These are phyloP conservation scores for Pseudomassariella vexata DNA, from an alignment of 2,329 filamentous ascomycete genomes.

Conservation along the genomic window DNA sequence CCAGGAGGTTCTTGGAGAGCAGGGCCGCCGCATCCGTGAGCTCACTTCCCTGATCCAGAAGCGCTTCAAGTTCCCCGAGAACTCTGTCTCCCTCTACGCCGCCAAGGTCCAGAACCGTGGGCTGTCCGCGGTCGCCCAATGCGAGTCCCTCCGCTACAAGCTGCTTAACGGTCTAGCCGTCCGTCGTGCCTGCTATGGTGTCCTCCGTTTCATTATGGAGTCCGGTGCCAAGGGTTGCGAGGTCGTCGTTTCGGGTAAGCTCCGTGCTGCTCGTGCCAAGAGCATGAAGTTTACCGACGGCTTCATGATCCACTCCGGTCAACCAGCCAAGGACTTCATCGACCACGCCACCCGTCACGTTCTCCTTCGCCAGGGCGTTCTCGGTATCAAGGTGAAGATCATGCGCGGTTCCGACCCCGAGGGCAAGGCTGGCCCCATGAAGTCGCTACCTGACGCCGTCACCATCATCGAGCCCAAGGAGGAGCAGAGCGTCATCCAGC, in stretches of 20 bases:
- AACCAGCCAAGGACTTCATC: conserved; percentile 99
- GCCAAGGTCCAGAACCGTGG: conserved; percentile 99
- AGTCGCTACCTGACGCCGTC: conserved; percentile 95
- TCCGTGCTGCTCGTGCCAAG: conserved; percentile 98
- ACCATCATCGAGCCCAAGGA: conserved; percentile 99
- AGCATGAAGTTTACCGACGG: conserved; percentile 99
- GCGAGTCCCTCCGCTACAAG: conserved; percentile 99
- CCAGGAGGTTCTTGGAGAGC: conserved; percentile 99
- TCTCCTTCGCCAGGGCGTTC: conserved; percentile 97
- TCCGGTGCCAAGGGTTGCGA: conserved; percentile 99
- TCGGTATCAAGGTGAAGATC: conserved; percentile 99
- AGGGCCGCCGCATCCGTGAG: conserved; percentile 99
- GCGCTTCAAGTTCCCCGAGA: conserved; percentile 99
- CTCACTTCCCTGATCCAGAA: conserved; percentile 99
- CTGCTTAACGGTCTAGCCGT: conserved; percentile 99
- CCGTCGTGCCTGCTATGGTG: conserved; percentile 98
- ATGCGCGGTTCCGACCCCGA: conserved; percentile 99
- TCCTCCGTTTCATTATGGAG: conserved; percentile 99
- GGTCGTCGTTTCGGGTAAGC: conserved; percentile 98
- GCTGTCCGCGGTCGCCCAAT: conserved; percentile 99
- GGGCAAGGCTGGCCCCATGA: conserved; percentile 96
- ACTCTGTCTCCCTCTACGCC: conserved; percentile 99
- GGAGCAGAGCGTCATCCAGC: conserved; percentile 90
- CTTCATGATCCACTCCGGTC: conserved; percentile 99
- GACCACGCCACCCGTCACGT: conserved; percentile 98